Evolutionary conservation across 306 rosid genomes (phyloP), one percentile per base, ranked within the genome.

Genomic region (Betula pendula): DNA sequence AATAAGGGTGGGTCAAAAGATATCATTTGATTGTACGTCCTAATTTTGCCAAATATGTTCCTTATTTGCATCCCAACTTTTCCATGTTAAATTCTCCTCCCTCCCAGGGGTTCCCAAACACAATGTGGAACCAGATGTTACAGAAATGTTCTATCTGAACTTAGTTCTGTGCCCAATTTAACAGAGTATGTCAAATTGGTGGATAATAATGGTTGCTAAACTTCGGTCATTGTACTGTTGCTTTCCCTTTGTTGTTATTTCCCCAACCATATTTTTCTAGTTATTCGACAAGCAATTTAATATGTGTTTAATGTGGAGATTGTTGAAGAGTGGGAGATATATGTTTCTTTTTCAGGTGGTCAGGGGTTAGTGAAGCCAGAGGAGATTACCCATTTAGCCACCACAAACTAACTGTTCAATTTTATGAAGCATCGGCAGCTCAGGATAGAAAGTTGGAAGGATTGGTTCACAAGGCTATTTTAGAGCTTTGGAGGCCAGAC

Each of bases 341-440:
- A 13, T 76, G 55, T 75, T 75, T 76, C 77, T 50, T 80, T 79
- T 84, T 76, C 94, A 95, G 99, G 87, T 95, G 99, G 99, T 81
- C 92, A 3, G 98, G 96, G 79, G 97, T 95, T 73, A 89, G 96
- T 79, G 90, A 84, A 74, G 97, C 97, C 80, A 88, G 98, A 86
- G 99, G 98, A 71, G 99, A 95, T 82, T 95, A 95, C 83, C 99
- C 99, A 59, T 95, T 95, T 87, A 95, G 99, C 88, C 99, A 95
- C 87, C 99, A 95, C 86, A 95, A 95, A 85, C 90, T 95, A 85
- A 92, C 97, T 66, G 99, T 92, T 80, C 98, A 92, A 74, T 92
- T 95, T 82, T 95, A 92, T 82, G 99, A 95, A 91, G 92, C 91
- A 78, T 82, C 97, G 88, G 97, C 99, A 71, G 98, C 99, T 66